phyloP scores from a whole-genome alignment of 2,329 filamentous ascomycete species.

The Diaporthe batatas region DNA sequence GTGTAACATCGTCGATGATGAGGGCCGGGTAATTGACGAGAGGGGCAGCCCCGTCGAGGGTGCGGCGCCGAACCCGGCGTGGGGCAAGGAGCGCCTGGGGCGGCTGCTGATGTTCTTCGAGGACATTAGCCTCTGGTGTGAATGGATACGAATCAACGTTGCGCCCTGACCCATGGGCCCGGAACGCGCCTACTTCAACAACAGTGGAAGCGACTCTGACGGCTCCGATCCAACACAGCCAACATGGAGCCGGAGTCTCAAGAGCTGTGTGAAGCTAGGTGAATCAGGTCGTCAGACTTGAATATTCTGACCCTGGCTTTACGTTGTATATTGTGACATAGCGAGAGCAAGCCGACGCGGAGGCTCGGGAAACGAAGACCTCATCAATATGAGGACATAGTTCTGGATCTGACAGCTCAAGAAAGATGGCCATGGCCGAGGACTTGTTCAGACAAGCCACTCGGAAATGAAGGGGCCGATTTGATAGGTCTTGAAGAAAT shows the following conservation, averaged over 20 bases:
- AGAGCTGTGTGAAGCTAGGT: not conserved
- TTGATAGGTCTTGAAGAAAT: slow-evolving; percentile 11
- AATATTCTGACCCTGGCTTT: not conserved
- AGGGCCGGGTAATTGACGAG: slow-evolving; percentile 37
- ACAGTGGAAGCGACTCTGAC: not conserved
- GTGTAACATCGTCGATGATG: slow-evolving; percentile 64
- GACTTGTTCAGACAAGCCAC: not conserved
- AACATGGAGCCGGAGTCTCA: not conserved
- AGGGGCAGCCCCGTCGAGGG: slow-evolving; percentile 52
- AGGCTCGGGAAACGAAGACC: not conserved
- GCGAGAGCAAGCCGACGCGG: not conserved
- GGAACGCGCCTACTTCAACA: not conserved
- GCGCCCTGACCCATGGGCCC: slow-evolving; percentile 43
- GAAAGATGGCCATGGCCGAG: not conserved
- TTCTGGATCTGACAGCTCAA: not conserved
- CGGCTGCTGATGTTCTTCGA: slow-evolving; percentile 63
- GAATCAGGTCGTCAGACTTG: not conserved
- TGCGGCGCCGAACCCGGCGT: slow-evolving; percentile 29
- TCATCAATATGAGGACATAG: not conserved
- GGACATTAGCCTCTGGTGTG: slow-evolving; percentile 66
- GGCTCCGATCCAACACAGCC: not conserved
- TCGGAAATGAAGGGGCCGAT: slow-evolving; percentile 21
- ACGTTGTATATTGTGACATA: not conserved
- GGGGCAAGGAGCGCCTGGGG: slow-evolving; percentile 58
- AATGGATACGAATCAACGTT: slow-evolving; percentile 61